Evolutionary conservation across 1,284 basidiomycete species (phyloP).

Genomic region (Puccinia triticina): DNA sequence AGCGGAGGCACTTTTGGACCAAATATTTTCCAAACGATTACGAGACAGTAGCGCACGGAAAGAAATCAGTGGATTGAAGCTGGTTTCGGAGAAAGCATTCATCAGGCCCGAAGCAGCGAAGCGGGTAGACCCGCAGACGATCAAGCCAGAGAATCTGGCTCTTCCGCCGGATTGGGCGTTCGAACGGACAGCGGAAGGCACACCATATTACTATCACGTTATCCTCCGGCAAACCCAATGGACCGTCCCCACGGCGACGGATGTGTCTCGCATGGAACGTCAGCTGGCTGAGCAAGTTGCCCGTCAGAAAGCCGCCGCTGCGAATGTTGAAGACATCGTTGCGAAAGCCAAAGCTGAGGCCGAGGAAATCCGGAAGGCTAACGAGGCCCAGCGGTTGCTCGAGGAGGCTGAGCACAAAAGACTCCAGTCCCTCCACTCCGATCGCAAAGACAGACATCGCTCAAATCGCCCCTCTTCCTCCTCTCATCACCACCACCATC

Average conservation of each 20-base stretch:
- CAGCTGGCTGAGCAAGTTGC: constrained; percentile 8
- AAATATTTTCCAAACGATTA: constrained; percentile 42
- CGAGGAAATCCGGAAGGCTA: constrained; percentile 60
- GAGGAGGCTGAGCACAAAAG: constrained; percentile 58
- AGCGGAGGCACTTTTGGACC: constrained; percentile 33
- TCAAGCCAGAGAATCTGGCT: constrained; percentile 39
- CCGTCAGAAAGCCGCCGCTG: constrained; percentile 43
- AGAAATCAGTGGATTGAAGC: constrained; percentile 52
- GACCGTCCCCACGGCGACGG: constrained; percentile 44
- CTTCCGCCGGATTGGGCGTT: constrained; percentile 51
- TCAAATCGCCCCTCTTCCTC: constrained; percentile 32
- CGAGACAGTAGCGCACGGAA: constrained; percentile 14
- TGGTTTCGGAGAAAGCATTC: constrained; percentile 51
- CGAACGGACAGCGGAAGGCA: constrained; percentile 36
- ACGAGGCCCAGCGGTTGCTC: constrained; percentile 55
- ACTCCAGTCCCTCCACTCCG: constrained; percentile 14
- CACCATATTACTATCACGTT: constrained; percentile 52
- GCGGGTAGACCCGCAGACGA: constrained; percentile 33
- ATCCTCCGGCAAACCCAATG: constrained; percentile 50
- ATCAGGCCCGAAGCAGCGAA: constrained; percentile 54
- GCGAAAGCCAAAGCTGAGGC: constrained; percentile 64
- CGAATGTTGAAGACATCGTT: constrained; percentile 55
- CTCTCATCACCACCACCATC: constrained; percentile 58
- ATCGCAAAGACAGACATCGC: constrained; percentile 53
- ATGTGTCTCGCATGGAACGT: constrained; percentile 1